phyloP scores from a whole-genome alignment of 176 grass and related monocot genomes.

The Oryza nivara region DNA sequence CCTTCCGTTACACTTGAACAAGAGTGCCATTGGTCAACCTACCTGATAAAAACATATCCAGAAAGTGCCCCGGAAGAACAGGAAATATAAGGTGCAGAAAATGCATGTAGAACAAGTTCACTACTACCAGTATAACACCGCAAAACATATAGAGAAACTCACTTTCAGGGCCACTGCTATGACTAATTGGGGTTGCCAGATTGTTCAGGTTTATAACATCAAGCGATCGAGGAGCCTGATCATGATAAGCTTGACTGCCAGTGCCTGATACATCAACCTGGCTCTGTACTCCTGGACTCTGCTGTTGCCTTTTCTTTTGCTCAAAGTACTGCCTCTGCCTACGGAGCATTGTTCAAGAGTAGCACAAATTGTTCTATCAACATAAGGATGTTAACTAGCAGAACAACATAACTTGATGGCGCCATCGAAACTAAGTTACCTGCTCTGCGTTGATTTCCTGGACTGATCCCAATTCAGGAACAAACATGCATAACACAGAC shows the following conservation, averaged over 20 bases:
- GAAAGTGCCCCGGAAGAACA: conserved; percentile 25
- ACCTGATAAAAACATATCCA: background rate
- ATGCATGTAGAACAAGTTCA: conserved; percentile 5
- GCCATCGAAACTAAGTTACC: conserved; percentile 54
- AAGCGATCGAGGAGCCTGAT: conserved; percentile 65
- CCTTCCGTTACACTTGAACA: background rate
- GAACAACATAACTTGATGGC: conserved; percentile 6
- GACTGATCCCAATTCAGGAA: conserved; percentile 59
- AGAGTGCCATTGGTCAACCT: conserved; percentile 13
- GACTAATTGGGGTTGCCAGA: conserved; percentile 56
- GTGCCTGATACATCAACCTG: conserved; percentile 36
- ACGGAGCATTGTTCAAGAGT: conserved; percentile 22
- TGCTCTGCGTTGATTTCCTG: conserved; percentile 80
- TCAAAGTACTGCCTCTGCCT: conserved; percentile 99
- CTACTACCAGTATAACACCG: background rate
- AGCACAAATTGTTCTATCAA: background rate
- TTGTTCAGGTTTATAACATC: conserved; percentile 76
- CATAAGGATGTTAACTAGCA: conserved; percentile 1
- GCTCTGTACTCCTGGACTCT: conserved; percentile 44
- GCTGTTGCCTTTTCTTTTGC: conserved; percentile 80
- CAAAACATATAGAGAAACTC: conserved; percentile 40
- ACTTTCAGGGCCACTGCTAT: conserved; percentile 43
- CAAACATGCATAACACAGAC: conserved; percentile 33
- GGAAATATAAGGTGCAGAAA: conserved; percentile 28
- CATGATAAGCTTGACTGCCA: conserved; percentile 36